Conservation (phyloP, 139 green algal species). For the Coelastrella sp. region DNA sequence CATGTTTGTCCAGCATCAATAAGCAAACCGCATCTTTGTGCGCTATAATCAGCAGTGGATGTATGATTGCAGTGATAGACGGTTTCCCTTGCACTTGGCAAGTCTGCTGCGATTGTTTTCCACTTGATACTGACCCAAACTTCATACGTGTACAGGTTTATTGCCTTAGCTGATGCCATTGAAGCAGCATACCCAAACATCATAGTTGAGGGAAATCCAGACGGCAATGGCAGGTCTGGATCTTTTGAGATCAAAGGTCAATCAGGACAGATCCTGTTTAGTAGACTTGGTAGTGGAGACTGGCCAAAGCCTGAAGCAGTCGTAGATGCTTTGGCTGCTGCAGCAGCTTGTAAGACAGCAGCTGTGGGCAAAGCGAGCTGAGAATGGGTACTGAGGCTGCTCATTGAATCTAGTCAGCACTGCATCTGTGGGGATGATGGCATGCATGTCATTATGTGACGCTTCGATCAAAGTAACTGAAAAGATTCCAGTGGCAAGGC, state of each 20-base stretch:
- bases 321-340: not conserved
- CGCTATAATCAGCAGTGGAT: too few relatives aligned
- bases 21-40: too few relatives aligned
- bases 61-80: not conserved
- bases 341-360: not conserved
- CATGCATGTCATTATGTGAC: too few relatives aligned
- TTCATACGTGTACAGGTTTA: not conserved
- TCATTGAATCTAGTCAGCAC: too few relatives aligned
- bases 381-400: too few relatives aligned
- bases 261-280: conserved; percentile 55
- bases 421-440: too few relatives aligned
- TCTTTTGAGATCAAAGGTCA: conserved; percentile 59
- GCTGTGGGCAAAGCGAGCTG: not conserved
- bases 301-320: conserved; percentile 14
- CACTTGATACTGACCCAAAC: not conserved
- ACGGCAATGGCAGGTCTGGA: conserved; percentile 50
- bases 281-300: conserved; percentile 36
- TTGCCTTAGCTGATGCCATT: conserved; percentile 60
- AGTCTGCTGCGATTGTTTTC: too few relatives aligned
- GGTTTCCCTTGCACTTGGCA: conserved; percentile 10
- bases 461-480: too few relatives aligned
- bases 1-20: too few relatives aligned
- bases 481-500: too few relatives aligned
- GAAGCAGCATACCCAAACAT: conserved; percentile 61
- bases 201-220: conserved; percentile 61